Conservation (phyloP, 2,329 filamentous ascomycete genomes). For the Herpotrichia juniperi region DNA sequence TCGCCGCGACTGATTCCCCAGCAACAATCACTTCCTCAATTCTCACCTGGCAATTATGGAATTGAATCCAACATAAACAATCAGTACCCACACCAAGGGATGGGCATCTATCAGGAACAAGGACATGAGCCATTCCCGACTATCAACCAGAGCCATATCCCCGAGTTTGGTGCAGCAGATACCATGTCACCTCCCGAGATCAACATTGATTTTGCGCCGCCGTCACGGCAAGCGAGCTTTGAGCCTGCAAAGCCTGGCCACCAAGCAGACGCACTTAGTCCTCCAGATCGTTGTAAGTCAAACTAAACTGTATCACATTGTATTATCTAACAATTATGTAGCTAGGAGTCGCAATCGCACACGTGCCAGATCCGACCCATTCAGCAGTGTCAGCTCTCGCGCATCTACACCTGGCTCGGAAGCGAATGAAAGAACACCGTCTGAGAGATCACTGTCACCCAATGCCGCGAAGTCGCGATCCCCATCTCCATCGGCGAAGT, state of each 20-base stretch:
- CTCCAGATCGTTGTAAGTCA: slow-evolving; percentile 69
- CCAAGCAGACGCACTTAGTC: slow-evolving; percentile 77
- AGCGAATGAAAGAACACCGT: slow-evolving; percentile 17
- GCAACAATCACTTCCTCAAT: slow-evolving; percentile 60
- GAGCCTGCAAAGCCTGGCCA: slow-evolving; percentile 69
- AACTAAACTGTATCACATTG: slow-evolving; percentile 18
- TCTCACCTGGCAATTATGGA: slow-evolving; percentile 55
- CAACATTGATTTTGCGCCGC: slow-evolving; percentile 89
- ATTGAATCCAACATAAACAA: slow-evolving; percentile 55
- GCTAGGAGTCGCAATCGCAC: slow-evolving; percentile 62
- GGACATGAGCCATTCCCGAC: slow-evolving; percentile 57
- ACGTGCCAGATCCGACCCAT: slow-evolving; percentile 66
- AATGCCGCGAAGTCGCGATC: slow-evolving; percentile 52
- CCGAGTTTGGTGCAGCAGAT: slow-evolving; percentile 70
- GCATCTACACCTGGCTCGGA: slow-evolving; percentile 48
- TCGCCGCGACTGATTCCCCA: slow-evolving; percentile 72
- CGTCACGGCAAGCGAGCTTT: slow-evolving; percentile 69
- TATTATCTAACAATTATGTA: slow-evolving; percentile 34
- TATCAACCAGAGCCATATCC: slow-evolving; percentile 53
- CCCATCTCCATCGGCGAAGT: slow-evolving; percentile 55
- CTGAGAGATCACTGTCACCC: slow-evolving; percentile 49
- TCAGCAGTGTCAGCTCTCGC: slow-evolving; percentile 55
- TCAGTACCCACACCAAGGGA: slow-evolving; percentile 54
- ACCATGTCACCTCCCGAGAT: slow-evolving; percentile 92
- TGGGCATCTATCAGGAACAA: slow-evolving; percentile 58